A percentile compares a stretch with the other conserved stretches of the same genome.
These are phyloP conservation scores for Pistacia vera DNA, from an alignment of 345 rosid genomes.

Conservation along the genomic window DNA sequence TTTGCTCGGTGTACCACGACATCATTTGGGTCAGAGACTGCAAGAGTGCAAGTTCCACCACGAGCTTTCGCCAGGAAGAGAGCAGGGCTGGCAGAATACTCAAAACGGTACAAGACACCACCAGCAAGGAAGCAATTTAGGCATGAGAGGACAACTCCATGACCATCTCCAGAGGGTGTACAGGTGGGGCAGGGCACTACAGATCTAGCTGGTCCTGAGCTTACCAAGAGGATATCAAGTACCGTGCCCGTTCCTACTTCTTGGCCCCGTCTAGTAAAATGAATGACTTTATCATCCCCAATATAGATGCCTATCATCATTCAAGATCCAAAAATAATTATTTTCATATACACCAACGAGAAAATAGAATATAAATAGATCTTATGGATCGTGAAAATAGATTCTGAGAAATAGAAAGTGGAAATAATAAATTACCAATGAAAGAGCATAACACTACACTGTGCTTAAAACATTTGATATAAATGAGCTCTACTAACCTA, in stretches of 20 bases:
- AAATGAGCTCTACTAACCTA: neutral
- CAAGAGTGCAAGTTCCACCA: constrained; percentile 94
- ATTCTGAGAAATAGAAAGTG: neutral
- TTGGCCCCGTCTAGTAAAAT: constrained; percentile 88
- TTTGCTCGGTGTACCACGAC: constrained; percentile 68
- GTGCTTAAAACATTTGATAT: neutral
- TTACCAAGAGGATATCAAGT: constrained; percentile 65
- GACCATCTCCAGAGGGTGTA: constrained; percentile 48
- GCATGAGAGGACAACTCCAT: constrained; percentile 82
- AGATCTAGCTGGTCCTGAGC: constrained; percentile 66
- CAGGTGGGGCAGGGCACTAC: constrained; percentile 69
- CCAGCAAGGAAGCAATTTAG: constrained; percentile 87
- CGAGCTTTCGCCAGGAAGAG: constrained; percentile 84
- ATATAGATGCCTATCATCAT: constrained; percentile 67
- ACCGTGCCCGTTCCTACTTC: constrained; percentile 92
- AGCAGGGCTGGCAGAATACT: constrained; percentile 76
- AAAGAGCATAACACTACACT: neutral
- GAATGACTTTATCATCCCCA: constrained; percentile 80
- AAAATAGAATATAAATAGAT: neutral
- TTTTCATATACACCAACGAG: neutral
- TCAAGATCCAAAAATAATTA: neutral
- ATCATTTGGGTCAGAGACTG: constrained; percentile 55
- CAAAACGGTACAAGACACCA: constrained; percentile 74
- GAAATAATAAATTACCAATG: neutral
- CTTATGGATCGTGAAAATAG: neutral